Base-by-base conservation (phyloP, 108 stramenopile genomes). In the Cyclotella baltica region DNA sequence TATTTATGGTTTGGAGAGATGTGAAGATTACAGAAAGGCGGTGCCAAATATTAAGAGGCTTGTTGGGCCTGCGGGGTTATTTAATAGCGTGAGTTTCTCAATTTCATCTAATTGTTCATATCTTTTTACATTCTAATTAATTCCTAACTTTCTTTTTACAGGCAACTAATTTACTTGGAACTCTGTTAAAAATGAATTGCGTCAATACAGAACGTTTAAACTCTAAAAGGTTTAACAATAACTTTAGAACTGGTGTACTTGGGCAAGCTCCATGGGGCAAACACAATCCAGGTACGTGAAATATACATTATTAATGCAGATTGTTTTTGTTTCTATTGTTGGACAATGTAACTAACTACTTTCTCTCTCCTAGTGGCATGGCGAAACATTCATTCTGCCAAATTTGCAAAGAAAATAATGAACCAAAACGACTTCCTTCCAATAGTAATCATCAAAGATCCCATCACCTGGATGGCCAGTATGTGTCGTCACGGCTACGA, bases 211-310 rank as follows among this genome's bases (percentile, higher is more conserved):
- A 69, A 19, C 76, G 81, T 5, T 29, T 57, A 22, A 20, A 72
- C 10, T 51, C 61, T 1, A 30, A 50, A 59, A 43, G 64, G 38
- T 73, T 66, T 37, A 75, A 23, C 70, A 64, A 61, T 57, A 78
- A 35, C 69, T 50, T 31, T n/a, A n/a, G n/a, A 25, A 78, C 22
- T 66, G 86, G 83, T 30, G 51, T 71, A 11, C 34, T 53, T 20
- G 22, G 55, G 76, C 88, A 90, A 81, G 91, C 90, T 29, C 93
- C 93, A 0, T 96, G 96, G 96, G 92, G 93, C 10, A 93, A 96
- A 69, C 96, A 96, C 70, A 89, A 87, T 50, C 96, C 91, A 20
- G 40, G 37, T 65, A 43, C 8, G 64, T 43, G 38, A 6, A n/a
- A 19, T 22, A 23, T 43, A 22, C 29, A 62, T 19, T 29, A 62